Evolutionary conservation across 805 yeast genomes (phyloP).

Genomic region (Saturnispora galanensis): DNA sequence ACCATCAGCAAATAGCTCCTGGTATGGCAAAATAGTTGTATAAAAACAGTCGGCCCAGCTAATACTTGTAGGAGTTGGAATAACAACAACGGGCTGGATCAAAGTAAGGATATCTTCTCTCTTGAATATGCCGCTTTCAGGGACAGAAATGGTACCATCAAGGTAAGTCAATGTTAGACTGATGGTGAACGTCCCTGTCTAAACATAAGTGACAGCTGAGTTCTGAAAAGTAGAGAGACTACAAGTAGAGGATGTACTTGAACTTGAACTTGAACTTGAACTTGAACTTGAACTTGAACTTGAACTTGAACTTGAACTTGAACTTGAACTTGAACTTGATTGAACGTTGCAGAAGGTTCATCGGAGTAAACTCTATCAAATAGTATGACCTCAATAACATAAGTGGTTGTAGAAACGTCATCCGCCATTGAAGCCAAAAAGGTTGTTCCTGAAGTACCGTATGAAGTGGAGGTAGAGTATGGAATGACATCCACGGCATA

Average conservation of each 20-base stretch:
- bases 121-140: background rate
- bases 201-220: background rate
- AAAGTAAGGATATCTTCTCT: background rate
- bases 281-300: too few relatives aligned
- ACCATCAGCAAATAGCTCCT: background rate
- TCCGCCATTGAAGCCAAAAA: background rate
- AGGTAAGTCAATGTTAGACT: background rate
- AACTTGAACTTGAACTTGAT: too few relatives aligned
- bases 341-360: too few relatives aligned
- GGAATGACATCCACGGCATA: background rate
- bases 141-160: background rate
- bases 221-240: too few relatives aligned
- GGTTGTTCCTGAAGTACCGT: background rate
- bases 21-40: background rate
- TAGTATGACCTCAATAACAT: background rate
- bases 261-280: too few relatives aligned
- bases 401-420: background rate
- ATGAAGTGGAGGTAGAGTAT: background rate
- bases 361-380: background rate
- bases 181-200: background rate
- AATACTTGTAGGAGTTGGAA: conserved; percentile 3
- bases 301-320: too few relatives aligned
- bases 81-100: background rate
- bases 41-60: background rate
- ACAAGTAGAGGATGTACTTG: too few relatives aligned